These are phyloP conservation scores for Luzula sylvatica DNA, from an alignment of 176 grass and related monocot species.

Conservation along the genomic window DNA sequence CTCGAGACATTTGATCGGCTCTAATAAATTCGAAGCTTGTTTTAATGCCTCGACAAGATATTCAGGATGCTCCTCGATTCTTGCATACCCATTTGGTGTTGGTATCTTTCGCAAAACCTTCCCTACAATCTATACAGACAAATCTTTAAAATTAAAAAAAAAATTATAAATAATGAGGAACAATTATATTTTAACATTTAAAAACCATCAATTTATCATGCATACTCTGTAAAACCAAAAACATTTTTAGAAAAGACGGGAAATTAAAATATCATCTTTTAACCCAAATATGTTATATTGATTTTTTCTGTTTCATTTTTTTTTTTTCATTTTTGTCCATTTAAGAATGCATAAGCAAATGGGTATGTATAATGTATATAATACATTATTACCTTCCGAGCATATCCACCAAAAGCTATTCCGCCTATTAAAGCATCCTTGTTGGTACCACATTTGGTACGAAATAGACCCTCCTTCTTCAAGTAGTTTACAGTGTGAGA, in stretches of 20 bases:
- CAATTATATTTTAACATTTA: no score
- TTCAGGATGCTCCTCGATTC: conserved; percentile 58
- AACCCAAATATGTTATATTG: no score
- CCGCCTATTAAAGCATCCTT: conserved; percentile 64
- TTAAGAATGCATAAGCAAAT: neutral
- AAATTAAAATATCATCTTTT: no score
- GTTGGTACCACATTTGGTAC: conserved; percentile 28
- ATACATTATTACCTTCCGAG: conserved; percentile 49
- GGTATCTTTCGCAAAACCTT: conserved; percentile 52
- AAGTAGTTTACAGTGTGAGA: conserved; percentile 57
- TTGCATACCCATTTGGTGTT: conserved; percentile 2
- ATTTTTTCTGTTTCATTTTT: neutral
- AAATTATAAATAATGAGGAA: neutral
- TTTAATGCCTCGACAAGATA: conserved; percentile 56
- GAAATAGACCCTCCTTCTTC: conserved; percentile 68
- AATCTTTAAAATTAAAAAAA: neutral
- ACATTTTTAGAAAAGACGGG: no score
- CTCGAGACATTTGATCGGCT: conserved; percentile 49
- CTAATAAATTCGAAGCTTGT: conserved; percentile 54
- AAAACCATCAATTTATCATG: no score
- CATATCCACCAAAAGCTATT: conserved; percentile 93
- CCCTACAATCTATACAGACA: conserved; percentile 55
- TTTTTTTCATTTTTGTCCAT: conserved; percentile 3
- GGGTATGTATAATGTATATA: neutral
- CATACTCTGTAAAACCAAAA: no score